A percentile compares a stretch with the other conserved stretches of the same genome.
Evolutionary conservation across 768 basidiomycete genomes (phyloP).

Genomic region (Amylocystis lapponica): DNA sequence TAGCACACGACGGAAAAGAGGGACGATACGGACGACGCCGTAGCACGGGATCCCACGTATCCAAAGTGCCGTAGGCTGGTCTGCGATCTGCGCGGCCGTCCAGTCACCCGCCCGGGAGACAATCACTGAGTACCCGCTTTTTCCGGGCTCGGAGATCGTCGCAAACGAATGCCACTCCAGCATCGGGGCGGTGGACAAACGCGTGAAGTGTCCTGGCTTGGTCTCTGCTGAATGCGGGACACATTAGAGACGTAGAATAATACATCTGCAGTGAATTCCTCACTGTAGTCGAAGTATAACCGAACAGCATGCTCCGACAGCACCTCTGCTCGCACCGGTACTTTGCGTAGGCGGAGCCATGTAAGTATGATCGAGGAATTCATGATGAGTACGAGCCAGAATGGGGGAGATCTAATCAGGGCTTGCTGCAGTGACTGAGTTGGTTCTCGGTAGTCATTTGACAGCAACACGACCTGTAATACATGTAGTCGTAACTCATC

Average conservation of each 20-base stretch:
- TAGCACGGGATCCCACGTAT: constrained; percentile 48
- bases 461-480: constrained; percentile 42
- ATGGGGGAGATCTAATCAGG: constrained; percentile 36
- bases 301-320: constrained; percentile 51
- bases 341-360: constrained; percentile 49
- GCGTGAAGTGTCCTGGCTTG: constrained; percentile 26
- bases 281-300: constrained; percentile 50
- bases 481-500: constrained; percentile 11
- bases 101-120: constrained; percentile 47
- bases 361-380: constrained; percentile 49
- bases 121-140: constrained; percentile 17
- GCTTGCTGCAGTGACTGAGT: constrained; percentile 34
- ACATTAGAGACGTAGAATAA: constrained; percentile 15
- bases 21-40: constrained; percentile 46
- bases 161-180: constrained; percentile 54
- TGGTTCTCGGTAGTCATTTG: constrained; percentile 40
- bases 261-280: constrained; percentile 24
- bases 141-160: constrained; percentile 36
- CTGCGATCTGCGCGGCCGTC: constrained; percentile 43
- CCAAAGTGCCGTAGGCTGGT: constrained; percentile 48
- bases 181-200: constrained; percentile 35
- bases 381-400: constrained; percentile 49
- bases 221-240: constrained; percentile 15
- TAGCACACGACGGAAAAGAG: constrained; percentile 45
- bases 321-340: constrained; percentile 42